Base-by-base conservation (phyloP, 2,329 filamentous ascomycete genomes). In the Monosporascus sp. region DNA sequence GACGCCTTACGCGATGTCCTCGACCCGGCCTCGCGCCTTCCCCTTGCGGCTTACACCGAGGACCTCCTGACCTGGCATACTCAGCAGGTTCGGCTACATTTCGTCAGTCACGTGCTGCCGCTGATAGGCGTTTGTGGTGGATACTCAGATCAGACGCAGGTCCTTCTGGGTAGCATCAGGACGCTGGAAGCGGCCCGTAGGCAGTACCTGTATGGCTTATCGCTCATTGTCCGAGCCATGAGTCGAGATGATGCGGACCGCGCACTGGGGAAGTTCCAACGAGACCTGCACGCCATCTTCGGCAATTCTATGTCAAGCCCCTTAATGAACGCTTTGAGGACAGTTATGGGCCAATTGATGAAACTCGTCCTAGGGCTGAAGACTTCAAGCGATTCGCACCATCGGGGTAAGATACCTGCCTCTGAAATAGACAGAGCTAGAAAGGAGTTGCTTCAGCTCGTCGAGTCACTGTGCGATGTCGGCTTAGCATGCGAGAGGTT, bases 401-500 rank as follows among this genome's bases (percentile, higher is more conserved):
- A 46, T 22, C 45, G 55, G 49, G 51, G 39, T n/a, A 55, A 55
- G 47, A n/a, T 49, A 50, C 47, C 64, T 27, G 60, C 65, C 20
- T 62, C 68, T 8, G 47, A 62, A 34, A 62, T 70, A 9, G 66
- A 72, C 3, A 67, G 61, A 49, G 74, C 79, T 52, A 74, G 76
- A 37, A 70, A 74, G 34, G 77, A 81, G 48, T 70, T 89, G 47
- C 68, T 82, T 31, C 65, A 74, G 41, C 69, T 89, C 18, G 72
- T 88, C 2, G 76, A 80, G 48, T 79, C 81, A 8, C 71, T 91
- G 17, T 73, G 79, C 58, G 76, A 80, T 47, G 82, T 90, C 22
- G 88, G 88, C 0, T 71, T 91, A 18, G 84, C 84, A 1, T 86
- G 85, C 25, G 84, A 88, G 61, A 76, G 74, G 48, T 88, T 88